Conservation (phyloP, 1,284 basidiomycete genomes). For the Cutaneotrichosporon cyanovorans region DNA sequence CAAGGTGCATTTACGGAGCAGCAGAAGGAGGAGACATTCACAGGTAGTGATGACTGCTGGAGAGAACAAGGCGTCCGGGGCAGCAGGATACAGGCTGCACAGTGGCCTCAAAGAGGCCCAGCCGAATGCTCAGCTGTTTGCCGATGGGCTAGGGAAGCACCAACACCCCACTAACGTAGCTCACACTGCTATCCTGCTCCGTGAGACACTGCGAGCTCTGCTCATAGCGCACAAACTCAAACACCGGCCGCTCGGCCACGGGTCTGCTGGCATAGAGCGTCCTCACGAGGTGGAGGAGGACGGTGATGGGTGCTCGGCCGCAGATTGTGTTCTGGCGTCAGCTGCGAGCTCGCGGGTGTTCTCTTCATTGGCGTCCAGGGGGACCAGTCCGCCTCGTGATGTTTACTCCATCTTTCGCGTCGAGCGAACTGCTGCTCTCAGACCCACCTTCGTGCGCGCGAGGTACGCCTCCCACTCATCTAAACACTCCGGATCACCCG, state of each 20-base stretch:
- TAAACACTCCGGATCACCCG: constrained; percentile 51
- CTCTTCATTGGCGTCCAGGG: too few relatives aligned
- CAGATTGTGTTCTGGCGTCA: constrained; percentile 82
- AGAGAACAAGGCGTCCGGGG: not conserved
- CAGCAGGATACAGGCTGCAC: not conserved
- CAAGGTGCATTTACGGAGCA: too few relatives aligned
- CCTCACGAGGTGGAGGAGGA: constrained; percentile 70
- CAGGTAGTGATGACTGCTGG: too few relatives aligned
- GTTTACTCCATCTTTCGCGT: too few relatives aligned
- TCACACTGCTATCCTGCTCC: constrained; percentile 77
- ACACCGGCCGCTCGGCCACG: constrained; percentile 16
- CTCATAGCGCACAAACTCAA: constrained; percentile 78
- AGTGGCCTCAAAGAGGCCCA: too few relatives aligned
- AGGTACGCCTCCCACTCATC: constrained; percentile 67
- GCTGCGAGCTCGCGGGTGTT: not conserved
- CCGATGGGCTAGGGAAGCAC: not conserved
- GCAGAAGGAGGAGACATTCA: too few relatives aligned
- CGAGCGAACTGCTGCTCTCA: too few relatives aligned
- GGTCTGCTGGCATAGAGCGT: constrained; percentile 53
- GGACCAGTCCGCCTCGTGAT: too few relatives aligned
- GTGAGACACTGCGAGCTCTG: constrained; percentile 73
- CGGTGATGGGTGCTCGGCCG: constrained; percentile 89
- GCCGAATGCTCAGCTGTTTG: constrained; percentile 1
- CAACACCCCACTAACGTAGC: constrained; percentile 71
- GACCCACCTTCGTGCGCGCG: constrained; percentile 53